Percentiles rank a stretch among this genome's conserved stretches.
Evolutionary conservation across 2,329 filamentous ascomycete genomes (phyloP).

Genomic region (Rhynchosporium graminicola): DNA sequence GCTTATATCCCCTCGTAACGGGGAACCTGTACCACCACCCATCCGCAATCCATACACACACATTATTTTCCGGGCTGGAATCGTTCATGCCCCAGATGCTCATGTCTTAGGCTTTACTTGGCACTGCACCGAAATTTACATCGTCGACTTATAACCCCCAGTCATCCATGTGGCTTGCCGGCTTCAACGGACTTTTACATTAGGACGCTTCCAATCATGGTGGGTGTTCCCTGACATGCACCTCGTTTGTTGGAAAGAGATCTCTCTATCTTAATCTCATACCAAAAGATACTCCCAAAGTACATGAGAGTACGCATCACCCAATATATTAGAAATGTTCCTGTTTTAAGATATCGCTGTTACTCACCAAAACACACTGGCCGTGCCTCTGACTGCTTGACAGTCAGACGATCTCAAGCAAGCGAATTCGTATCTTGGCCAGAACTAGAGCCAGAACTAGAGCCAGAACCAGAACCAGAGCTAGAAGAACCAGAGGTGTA

Average conservation of each 20-base stretch:
- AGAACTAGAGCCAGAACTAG: background rate
- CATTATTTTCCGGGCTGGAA: conserved; percentile 12
- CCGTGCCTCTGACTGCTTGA: conserved; percentile 5
- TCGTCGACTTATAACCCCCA: conserved; percentile 4
- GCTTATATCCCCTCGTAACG: conserved; percentile 15
- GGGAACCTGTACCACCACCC: conserved; percentile 7
- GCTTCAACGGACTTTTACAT: background rate
- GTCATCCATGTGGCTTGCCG: conserved; percentile 12
- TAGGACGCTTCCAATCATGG: background rate
- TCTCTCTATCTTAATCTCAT: background rate
- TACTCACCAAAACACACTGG: background rate
- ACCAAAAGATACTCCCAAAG: background rate
- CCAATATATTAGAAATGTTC: background rate
- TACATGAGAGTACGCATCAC: background rate
- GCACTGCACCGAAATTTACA: conserved; percentile 11
- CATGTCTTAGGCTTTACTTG: conserved; percentile 12
- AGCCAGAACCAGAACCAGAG: too few species aligned
- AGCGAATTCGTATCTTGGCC: conserved; percentile 7
- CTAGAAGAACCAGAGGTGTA: too few species aligned
- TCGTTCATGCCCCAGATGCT: conserved; percentile 17
- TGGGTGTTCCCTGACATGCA: background rate
- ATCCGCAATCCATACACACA: conserved; percentile 11
- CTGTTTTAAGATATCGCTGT: background rate
- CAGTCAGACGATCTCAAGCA: conserved; percentile 1
- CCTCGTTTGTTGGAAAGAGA: conserved; percentile 5